Evolutionary conservation across 176 grass and related monocot species (phyloP).

Genomic region (Oryza glumipatula): DNA sequence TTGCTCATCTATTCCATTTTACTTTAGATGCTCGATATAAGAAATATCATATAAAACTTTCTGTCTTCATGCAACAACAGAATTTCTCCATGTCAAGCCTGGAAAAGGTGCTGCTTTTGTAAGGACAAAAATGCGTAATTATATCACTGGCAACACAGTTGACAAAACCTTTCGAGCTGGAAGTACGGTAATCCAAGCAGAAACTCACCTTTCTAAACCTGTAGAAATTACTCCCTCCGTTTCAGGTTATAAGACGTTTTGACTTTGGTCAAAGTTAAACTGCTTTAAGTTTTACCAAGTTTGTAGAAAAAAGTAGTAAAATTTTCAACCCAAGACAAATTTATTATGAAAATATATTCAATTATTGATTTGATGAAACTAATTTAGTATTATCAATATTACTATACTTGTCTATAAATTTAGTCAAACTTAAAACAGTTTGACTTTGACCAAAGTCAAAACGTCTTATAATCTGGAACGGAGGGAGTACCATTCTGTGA

Average conservation of each 20-base stretch:
- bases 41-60: not conserved
- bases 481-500: not conserved
- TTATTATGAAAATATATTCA: too few relatives aligned
- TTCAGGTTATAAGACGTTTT: too few relatives aligned
- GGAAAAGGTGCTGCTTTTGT: constrained; percentile 98
- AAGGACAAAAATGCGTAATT: constrained; percentile 91
- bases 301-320: too few relatives aligned
- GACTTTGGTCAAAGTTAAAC: too few relatives aligned
- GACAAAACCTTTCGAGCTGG: constrained; percentile 99
- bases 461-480: too few relatives aligned
- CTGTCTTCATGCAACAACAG: constrained; percentile 49
- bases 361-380: too few relatives aligned
- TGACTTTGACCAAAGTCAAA: too few relatives aligned
- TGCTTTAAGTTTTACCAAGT: too few relatives aligned
- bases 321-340: too few relatives aligned
- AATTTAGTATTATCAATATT: too few relatives aligned
- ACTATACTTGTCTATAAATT: too few relatives aligned
- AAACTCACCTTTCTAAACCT: constrained; percentile 27
- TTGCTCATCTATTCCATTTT: not conserved
- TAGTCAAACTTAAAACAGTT: too few relatives aligned
- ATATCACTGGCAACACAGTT: constrained; percentile 89
- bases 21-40: not conserved
- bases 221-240: not conserved
- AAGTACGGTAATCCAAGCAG: constrained; percentile 78
- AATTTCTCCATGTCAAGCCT: constrained; percentile 97